Evolutionary conservation across 2,329 filamentous ascomycete species (phyloP).

Genomic region (Monilinia fructigena): DNA sequence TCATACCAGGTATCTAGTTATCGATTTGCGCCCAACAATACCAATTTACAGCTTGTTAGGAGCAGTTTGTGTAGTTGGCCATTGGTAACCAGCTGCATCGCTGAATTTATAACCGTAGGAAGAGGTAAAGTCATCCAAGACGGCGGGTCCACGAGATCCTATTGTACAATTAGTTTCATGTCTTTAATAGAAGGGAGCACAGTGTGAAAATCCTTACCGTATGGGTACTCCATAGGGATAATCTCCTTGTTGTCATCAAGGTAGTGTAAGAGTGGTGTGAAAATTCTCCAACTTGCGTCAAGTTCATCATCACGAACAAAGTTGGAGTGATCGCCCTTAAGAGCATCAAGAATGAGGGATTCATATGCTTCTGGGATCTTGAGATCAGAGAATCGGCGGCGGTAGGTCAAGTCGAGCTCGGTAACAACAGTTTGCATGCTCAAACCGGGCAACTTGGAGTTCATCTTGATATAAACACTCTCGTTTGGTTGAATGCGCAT

Average conservation of each 20-base stretch:
- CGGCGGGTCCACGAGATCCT: constrained; percentile 95
- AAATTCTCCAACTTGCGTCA: constrained; percentile 97
- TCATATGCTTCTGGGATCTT: constrained; percentile 99
- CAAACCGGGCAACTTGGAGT: constrained; percentile 96
- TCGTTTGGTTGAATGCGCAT: constrained; percentile 99
- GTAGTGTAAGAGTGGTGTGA: constrained; percentile 95
- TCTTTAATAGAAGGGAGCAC: background rate
- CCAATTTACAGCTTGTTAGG: constrained; percentile 77
- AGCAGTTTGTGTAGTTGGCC: constrained; percentile 74
- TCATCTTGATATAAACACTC: constrained; percentile 99
- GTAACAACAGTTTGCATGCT: constrained; percentile 99
- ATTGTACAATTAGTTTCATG: background rate
- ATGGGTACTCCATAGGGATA: constrained; percentile 98
- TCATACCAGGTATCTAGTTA: constrained; percentile 18
- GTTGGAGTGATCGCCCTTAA: constrained; percentile 99
- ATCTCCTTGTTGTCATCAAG: constrained; percentile 99
- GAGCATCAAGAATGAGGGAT: constrained; percentile 91
- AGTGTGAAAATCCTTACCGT: constrained; percentile 63
- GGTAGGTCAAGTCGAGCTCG: constrained; percentile 96
- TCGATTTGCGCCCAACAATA: background rate
- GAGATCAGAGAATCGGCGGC: constrained; percentile 95
- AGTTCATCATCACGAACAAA: constrained; percentile 97
- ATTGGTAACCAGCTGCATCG: constrained; percentile 92
- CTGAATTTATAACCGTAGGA: constrained; percentile 98
- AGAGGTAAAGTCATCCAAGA: constrained; percentile 95